A percentile compares a stretch with the other conserved stretches of the same genome.
These are phyloP conservation scores for Penicillium crystallinum DNA, from an alignment of 495 filamentous ascomycete species.

Conservation along the genomic window DNA sequence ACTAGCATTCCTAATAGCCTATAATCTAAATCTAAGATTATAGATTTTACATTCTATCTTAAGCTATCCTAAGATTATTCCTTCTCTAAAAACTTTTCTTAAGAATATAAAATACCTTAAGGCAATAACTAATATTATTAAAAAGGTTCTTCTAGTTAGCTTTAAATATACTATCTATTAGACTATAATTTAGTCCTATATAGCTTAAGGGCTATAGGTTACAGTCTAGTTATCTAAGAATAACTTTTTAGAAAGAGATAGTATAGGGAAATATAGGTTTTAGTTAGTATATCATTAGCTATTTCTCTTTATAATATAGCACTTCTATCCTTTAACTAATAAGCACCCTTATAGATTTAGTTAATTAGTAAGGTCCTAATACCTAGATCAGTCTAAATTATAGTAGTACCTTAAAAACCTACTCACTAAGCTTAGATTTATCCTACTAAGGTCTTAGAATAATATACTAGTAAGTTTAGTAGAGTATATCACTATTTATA, in stretches of 20 bases:
- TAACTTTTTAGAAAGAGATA: slow-evolving; percentile 1
- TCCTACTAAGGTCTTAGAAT: not conserved
- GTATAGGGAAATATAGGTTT: not conserved
- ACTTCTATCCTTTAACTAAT: slow-evolving; percentile 16
- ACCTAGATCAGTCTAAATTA: not conserved
- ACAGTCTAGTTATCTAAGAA: slow-evolving; percentile 5
- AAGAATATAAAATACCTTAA: slow-evolving; percentile 29
- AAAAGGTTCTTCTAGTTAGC: slow-evolving; percentile 15
- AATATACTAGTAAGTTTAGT: not conserved
- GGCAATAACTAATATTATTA: slow-evolving; percentile 20
- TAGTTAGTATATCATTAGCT: slow-evolving; percentile 17
- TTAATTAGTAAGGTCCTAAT: not conserved
- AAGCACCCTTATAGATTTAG: not conserved
- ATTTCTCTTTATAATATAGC: slow-evolving; percentile 19
- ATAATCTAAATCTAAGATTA: not conserved
- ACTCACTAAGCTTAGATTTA: slow-evolving; percentile 1
- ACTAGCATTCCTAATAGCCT: slow-evolving; percentile 7
- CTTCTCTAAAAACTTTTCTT: slow-evolving; percentile 23
- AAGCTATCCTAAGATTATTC: slow-evolving; percentile 16
- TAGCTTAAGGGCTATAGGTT: slow-evolving; percentile 1
- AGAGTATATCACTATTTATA: not conserved
- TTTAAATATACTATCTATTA: slow-evolving; percentile 16
- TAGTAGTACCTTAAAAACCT: slow-evolving; percentile 5
- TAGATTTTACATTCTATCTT: slow-evolving; percentile 8
- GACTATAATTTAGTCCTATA: slow-evolving; percentile 9